Evolutionary conservation across 202 grass and related monocot species (phyloP).

Genomic region (Dendrocalamus latiflorus): DNA sequence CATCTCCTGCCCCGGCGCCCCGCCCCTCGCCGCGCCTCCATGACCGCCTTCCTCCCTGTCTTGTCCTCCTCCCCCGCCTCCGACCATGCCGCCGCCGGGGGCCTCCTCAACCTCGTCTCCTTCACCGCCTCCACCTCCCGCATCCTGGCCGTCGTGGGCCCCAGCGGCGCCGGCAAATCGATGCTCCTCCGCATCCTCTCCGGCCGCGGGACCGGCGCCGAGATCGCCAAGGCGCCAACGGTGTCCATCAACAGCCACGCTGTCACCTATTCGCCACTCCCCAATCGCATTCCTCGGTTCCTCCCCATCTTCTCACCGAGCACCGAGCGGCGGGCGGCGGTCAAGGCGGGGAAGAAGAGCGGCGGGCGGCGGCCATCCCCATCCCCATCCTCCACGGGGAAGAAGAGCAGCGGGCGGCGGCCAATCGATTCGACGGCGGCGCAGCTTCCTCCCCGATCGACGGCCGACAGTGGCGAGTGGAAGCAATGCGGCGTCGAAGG

Average conservation of each 20-base stretch:
- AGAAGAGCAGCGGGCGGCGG: too few species aligned
- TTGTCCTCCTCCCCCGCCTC: not conserved
- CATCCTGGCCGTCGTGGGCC: slow-evolving; percentile 73
- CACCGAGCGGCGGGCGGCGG: too few species aligned
- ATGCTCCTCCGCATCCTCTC: slow-evolving; percentile 83
- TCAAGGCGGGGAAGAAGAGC: too few species aligned
- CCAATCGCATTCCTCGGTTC: too few species aligned
- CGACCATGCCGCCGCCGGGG: not conserved
- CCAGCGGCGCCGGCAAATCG: slow-evolving; percentile 83
- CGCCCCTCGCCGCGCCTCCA: slow-evolving; percentile 17
- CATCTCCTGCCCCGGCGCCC: slow-evolving; percentile 66
- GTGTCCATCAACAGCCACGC: slow-evolving; percentile 47
- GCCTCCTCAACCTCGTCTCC: slow-evolving; percentile 59
- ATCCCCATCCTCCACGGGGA: too few species aligned
- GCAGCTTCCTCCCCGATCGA: too few species aligned
- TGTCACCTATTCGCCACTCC: too few species aligned
- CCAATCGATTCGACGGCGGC: too few species aligned
- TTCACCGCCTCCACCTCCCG: slow-evolving; percentile 62
- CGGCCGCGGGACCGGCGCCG: slow-evolving; percentile 39
- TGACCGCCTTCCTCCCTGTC: not conserved
- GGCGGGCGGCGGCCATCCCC: too few species aligned
- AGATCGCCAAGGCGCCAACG: slow-evolving; percentile 27
- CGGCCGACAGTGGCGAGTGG: too few species aligned
- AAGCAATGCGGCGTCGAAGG: too few species aligned
- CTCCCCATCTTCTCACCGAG: too few species aligned